Evolutionary conservation across 805 yeast genomes (phyloP).

Genomic region (Saccharomyces kudriavzevii): DNA sequence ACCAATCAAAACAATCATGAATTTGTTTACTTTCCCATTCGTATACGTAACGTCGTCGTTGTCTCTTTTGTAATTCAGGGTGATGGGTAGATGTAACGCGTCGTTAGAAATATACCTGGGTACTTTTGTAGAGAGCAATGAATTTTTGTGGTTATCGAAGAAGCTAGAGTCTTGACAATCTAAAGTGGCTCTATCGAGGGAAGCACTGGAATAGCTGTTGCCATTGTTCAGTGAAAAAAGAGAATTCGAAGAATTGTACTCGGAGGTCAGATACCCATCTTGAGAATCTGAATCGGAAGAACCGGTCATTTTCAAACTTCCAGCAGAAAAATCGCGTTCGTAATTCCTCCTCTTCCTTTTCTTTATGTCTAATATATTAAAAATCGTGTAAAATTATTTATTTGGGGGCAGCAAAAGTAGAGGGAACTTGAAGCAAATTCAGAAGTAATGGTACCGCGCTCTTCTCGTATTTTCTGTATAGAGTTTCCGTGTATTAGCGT

Average conservation of each 20-base stretch:
- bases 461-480: background rate
- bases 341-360: background rate
- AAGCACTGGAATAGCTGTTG: conserved; percentile 14
- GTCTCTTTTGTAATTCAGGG: background rate
- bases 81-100: background rate
- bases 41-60: background rate
- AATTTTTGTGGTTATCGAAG: background rate
- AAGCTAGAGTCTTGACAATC: conserved; percentile 5
- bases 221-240: conserved; percentile 18
- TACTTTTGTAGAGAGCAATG: background rate
- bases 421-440: background rate
- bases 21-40: conserved; percentile 29
- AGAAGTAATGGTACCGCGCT: background rate
- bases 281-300: background rate
- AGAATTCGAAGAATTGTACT: conserved; percentile 20
- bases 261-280: conserved; percentile 3
- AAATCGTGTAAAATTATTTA: background rate
- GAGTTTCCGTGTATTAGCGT: background rate
- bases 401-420: background rate
- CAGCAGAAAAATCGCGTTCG: background rate
- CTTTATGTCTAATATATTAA: background rate
- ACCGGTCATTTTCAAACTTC: background rate
- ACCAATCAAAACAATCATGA: conserved; percentile 66
- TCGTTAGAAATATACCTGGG: background rate
- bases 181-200: conserved; percentile 10